These are phyloP conservation scores for Thymus quinquecostatus DNA, from an alignment of 257 asterid species.

Conservation along the genomic window DNA sequence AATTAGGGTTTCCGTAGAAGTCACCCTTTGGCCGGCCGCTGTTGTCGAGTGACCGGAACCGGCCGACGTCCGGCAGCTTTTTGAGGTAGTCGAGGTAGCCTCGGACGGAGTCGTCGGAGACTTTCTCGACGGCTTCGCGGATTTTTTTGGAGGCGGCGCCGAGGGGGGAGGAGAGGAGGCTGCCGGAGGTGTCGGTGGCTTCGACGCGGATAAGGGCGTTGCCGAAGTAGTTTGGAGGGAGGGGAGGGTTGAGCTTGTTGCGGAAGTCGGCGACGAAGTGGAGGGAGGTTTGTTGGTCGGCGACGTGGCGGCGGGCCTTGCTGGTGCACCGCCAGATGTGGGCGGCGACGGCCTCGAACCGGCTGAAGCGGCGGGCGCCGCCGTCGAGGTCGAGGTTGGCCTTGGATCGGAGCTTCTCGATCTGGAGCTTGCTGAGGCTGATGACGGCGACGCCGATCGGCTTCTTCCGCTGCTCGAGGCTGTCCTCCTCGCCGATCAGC, in stretches of 20 bases:
- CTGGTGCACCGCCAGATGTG: constrained; percentile 82
- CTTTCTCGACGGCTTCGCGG: constrained; percentile 52
- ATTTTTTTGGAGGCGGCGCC: constrained; percentile 48
- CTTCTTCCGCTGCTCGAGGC: constrained; percentile 47
- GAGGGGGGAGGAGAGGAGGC: constrained; percentile 45
- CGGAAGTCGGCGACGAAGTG: constrained; percentile 69
- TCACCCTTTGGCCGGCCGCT: constrained; percentile 54
- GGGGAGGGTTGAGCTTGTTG: constrained; percentile 56
- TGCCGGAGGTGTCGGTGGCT: constrained; percentile 52
- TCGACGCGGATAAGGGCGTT: constrained; percentile 76
- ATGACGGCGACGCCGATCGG: constrained; percentile 44
- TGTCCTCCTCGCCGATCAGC: constrained; percentile 41
- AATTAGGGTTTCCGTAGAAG: constrained; percentile 69
- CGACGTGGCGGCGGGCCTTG: constrained; percentile 58
- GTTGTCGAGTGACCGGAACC: constrained; percentile 56
- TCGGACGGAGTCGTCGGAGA: constrained; percentile 51
- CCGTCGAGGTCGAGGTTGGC: constrained; percentile 39
- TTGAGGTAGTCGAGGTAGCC: constrained; percentile 67
- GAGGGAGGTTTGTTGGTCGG: constrained; percentile 60
- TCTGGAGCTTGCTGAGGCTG: constrained; percentile 38
- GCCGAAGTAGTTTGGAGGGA: constrained; percentile 71
- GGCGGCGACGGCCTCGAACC: constrained; percentile 74
- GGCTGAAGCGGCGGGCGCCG: constrained; percentile 44
- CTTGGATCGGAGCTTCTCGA: constrained; percentile 49
- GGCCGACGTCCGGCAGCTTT: constrained; percentile 57